Evolutionary conservation across 2,329 filamentous ascomycete genomes (phyloP), one percentile per base, ranked within the genome.

Genomic region (Paraphaeosphaeria sporulosa): DNA sequence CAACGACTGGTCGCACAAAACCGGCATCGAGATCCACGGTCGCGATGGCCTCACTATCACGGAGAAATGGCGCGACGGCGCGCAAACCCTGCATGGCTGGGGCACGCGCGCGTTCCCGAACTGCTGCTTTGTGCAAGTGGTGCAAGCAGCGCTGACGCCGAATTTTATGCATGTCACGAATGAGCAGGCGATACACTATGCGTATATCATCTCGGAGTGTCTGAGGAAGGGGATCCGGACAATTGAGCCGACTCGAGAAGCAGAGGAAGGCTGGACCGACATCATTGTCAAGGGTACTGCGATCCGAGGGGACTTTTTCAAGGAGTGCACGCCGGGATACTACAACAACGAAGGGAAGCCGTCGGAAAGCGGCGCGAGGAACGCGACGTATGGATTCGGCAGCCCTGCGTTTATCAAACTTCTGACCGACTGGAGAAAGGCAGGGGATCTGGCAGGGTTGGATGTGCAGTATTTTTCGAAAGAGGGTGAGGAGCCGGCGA

Each of bases 41-140:
- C 79, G 81, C 12, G 25, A 27, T 6, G 68, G 0, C 60, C 73
- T 17, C 3, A 73, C 81, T 13, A 71, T 87, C 38, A 78, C 79
- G 9, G 74, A 83, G 2, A 82, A 83, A 63, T 85, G 83, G 70
- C 47, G n/a, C 8, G 71, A 78, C 0, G 84, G 82, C 0, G 68
- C 82, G 0, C 66, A 76, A 0, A 87, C 86, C 0, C 76, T 88
- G 0, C 86, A 88, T 69, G 86, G 85, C 21, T 60, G 61, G 8
- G 54, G 61, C 17, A 59, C 62, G 27, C 42, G 53, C 32, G 57
- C 64, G 47, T 68, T 68, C 38, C 65, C 66, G 19, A 70, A 70
- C 40, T 59, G 65, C 38, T 68, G 68, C 55, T 56, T 66, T 25
- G 60, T 61, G 15, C 62, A 64, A 19, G 59, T 58, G 9, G 63